A percentile compares a stretch with the other conserved stretches of the same genome.
phyloP scores from a whole-genome alignment of 352 stramenopile genomes.

The Sclerospora graminicola region DNA sequence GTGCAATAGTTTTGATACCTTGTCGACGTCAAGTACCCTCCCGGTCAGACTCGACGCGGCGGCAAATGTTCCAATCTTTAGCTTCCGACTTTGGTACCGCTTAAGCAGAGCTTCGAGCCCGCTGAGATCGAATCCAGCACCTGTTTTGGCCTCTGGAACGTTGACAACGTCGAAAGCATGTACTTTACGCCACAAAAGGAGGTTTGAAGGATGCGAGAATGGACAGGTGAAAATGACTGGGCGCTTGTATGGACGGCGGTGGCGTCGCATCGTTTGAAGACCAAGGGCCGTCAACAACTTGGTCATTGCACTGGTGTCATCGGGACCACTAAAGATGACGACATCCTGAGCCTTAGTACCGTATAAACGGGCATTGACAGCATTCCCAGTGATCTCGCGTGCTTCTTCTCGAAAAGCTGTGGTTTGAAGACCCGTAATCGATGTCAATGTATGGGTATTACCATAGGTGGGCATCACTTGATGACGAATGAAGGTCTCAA shows the following conservation, averaged over 20 bases:
- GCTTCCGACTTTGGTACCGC: slow-evolving; percentile 30
- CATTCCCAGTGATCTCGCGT: slow-evolving; percentile 88
- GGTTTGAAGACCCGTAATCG: slow-evolving; percentile 59
- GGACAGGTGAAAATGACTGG: slow-evolving; percentile 88
- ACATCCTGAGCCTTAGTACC: slow-evolving; percentile 59
- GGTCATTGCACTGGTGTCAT: slow-evolving; percentile 73
- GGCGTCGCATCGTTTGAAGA: slow-evolving; percentile 21
- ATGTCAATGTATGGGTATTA: slow-evolving; percentile 94
- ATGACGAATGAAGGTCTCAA: slow-evolving; percentile 87
- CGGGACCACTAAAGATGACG: slow-evolving; percentile 91
- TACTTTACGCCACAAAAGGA: slow-evolving; percentile 94
- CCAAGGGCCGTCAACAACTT: slow-evolving; percentile 72
- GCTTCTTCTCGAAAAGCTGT: slow-evolving; percentile 93
- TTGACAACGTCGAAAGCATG: slow-evolving; percentile 57
- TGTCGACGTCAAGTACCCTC: slow-evolving; percentile 81
- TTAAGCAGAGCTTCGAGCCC: slow-evolving; percentile 43
- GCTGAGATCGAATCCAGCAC: slow-evolving; percentile 43
- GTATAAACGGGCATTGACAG: slow-evolving; percentile 66
- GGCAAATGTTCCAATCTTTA: slow-evolving; percentile 86
- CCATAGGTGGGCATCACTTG: slow-evolving; percentile 91
- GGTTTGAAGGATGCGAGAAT: slow-evolving; percentile 97
- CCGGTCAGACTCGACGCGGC: slow-evolving; percentile 94
- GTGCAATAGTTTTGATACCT: slow-evolving; percentile 86
- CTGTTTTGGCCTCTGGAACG: slow-evolving; percentile 42
- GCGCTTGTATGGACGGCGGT: slow-evolving; percentile 16